Conservation (phyloP, 2,329 filamentous ascomycete genomes). For the Fusarium buxicola region DNA sequence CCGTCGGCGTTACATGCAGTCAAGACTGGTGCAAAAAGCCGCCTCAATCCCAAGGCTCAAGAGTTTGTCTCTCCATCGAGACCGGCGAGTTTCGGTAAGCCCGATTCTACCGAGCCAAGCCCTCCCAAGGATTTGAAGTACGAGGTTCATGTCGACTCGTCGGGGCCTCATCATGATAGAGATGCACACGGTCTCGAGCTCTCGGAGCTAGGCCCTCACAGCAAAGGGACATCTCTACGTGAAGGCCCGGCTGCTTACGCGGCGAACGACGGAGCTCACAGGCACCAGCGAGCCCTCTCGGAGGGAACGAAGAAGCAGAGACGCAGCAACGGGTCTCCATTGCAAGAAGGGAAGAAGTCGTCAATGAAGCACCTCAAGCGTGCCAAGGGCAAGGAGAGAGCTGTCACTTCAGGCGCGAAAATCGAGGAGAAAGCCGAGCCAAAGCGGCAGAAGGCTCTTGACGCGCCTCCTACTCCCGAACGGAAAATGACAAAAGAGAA, state of each 20-base stretch:
- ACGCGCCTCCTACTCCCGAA: slow-evolving; percentile 27
- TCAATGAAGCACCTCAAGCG: slow-evolving; percentile 28
- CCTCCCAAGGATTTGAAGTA: neutral
- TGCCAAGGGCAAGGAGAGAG: slow-evolving; percentile 32
- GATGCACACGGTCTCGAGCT: neutral
- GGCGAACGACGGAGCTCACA: neutral
- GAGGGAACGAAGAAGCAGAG: slow-evolving; percentile 11
- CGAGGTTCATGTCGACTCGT: neutral
- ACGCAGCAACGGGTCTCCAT: neutral
- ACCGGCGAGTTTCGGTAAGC: neutral
- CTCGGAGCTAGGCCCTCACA: neutral
- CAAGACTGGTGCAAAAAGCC: slow-evolving; percentile 17
- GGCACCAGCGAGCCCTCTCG: slow-evolving; percentile 8
- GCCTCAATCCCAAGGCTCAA: slow-evolving; percentile 35
- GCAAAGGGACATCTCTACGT: neutral
- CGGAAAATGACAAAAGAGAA: slow-evolving; percentile 13
- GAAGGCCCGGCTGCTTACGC: neutral
- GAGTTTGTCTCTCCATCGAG: slow-evolving; percentile 42
- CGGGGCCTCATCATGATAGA: neutral
- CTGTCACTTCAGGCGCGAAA: slow-evolving; percentile 7
- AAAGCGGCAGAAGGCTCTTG: slow-evolving; percentile 11
- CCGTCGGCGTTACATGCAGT: neutral
- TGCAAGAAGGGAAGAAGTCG: slow-evolving; percentile 25
- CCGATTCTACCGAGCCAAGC: neutral
- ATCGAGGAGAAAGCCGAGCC: slow-evolving; percentile 13